phyloP scores from a whole-genome alignment of 106 monocot species.

The Apostasia ramifera region DNA sequence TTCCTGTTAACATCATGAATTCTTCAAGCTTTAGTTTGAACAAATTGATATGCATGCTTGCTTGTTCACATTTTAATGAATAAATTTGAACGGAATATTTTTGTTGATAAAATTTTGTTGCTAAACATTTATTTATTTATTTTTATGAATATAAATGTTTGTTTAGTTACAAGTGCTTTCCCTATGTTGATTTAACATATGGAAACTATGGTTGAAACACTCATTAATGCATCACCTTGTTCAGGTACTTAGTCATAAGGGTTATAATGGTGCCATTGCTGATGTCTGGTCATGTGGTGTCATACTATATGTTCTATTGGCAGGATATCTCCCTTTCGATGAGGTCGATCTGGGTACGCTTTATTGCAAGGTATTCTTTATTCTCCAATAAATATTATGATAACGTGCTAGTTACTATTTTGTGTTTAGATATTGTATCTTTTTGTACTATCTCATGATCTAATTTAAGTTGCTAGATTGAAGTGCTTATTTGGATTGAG shows the following conservation, averaged over 20 bases:
- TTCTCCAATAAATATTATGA: neutral
- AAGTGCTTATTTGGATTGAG: neutral
- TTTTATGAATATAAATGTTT: too few species aligned
- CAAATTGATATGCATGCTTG: too few species aligned
- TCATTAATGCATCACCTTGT: slow-evolving; percentile 15
- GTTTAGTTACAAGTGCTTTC: too few species aligned
- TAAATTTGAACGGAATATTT: too few species aligned
- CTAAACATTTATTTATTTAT: too few species aligned
- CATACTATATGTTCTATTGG: slow-evolving; percentile 84
- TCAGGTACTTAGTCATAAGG: slow-evolving; percentile 89
- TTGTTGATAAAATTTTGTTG: too few species aligned
- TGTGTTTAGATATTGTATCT: neutral
- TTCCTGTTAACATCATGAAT: too few species aligned
- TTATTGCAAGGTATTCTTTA: slow-evolving; percentile 50
- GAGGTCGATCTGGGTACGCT: slow-evolving; percentile 80
- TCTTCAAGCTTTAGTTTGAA: too few species aligned
- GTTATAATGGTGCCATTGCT: slow-evolving; percentile 89
- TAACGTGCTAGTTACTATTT: neutral
- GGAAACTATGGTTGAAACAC: too few species aligned
- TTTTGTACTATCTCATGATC: neutral
- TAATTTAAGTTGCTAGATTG: neutral
- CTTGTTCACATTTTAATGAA: too few species aligned
- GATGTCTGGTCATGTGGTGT: slow-evolving; percentile 98
- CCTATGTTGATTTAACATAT: too few species aligned
- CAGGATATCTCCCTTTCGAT: slow-evolving; percentile 93